Evolutionary conservation across 2,329 filamentous ascomycete genomes (phyloP).

Genomic region (Eutypa lata): DNA sequence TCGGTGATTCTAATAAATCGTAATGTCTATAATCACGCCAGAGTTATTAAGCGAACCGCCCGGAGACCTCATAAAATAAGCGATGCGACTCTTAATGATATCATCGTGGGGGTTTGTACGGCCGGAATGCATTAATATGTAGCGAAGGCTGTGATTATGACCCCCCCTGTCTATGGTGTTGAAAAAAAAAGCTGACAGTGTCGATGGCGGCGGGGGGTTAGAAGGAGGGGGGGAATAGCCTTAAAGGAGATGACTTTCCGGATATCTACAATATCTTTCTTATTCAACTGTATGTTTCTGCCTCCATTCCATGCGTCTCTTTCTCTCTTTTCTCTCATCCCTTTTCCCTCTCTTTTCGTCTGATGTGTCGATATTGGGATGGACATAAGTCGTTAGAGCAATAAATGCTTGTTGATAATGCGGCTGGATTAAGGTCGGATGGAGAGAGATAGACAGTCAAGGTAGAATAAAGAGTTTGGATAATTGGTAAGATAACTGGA

Average conservation of each 20-base stretch:
- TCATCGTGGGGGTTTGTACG: not conserved
- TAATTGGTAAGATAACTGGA: not conserved
- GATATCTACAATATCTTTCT: no score
- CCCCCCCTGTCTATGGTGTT: not conserved
- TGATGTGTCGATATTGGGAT: not conserved
- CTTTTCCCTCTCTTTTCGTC: not conserved
- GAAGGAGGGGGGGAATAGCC: no score
- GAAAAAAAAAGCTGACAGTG: no score
- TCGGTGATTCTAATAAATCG: not conserved
- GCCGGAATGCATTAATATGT: not conserved
- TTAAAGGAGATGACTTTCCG: no score
- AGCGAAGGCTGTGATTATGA: not conserved
- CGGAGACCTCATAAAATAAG: not conserved
- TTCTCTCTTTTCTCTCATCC: not conserved
- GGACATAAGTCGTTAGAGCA: not conserved
- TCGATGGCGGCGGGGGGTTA: no score
- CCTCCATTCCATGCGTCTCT: no score
- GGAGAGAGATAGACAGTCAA: not conserved
- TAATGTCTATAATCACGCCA: not conserved
- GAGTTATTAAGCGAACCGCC: not conserved
- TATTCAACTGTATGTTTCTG: no score
- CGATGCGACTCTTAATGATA: not conserved
- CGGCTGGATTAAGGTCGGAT: not conserved
- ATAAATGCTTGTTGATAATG: not conserved
- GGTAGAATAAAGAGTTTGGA: not conserved